Conservation (phyloP, 2,329 filamentous ascomycete species). For the Cryphonectria parasitica region DNA sequence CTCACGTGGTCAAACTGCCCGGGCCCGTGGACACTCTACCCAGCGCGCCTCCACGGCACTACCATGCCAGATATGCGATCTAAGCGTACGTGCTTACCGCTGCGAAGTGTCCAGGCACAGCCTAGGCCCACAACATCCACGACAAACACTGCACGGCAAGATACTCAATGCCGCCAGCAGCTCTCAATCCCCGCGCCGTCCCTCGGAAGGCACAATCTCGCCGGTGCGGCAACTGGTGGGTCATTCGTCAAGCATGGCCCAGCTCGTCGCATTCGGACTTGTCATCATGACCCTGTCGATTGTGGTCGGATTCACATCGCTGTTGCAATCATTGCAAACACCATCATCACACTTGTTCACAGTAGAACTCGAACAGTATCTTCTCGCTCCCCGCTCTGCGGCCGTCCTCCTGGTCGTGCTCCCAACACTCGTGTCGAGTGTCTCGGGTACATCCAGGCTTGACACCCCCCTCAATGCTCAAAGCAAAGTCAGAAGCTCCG, state of each 20-base stretch:
- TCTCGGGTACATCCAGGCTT: background rate
- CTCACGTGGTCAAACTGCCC: background rate
- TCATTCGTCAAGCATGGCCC: constrained; percentile 7
- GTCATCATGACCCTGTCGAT: constrained; percentile 26
- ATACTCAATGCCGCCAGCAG: constrained; percentile 19
- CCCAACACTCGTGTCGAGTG: constrained; percentile 17
- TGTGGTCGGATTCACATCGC: constrained; percentile 25
- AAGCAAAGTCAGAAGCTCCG: constrained; percentile 5
- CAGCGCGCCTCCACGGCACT: background rate
- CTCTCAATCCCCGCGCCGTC: constrained; percentile 13
- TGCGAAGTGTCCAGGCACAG: constrained; percentile 14
- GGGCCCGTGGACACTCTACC: background rate
- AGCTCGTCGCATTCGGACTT: constrained; percentile 28
- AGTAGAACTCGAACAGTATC: background rate
- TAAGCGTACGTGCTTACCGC: background rate
- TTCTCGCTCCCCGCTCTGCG: background rate
- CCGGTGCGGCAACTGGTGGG: constrained; percentile 27
- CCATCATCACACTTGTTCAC: constrained; percentile 16
- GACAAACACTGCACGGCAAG: constrained; percentile 15
- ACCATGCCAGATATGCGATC: constrained; percentile 10
- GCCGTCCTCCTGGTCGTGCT: constrained; percentile 15
- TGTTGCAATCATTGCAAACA: constrained; percentile 20
- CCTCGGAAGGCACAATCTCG: background rate
- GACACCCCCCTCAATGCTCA: constrained; percentile 9
- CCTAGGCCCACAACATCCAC: constrained; percentile 9